Percentiles rank a stretch among this genome's conserved stretches.
These are phyloP conservation scores for Magnolia officinalis DNA, from an alignment of 164 flowering plant genomes.

Conservation along the genomic window DNA sequence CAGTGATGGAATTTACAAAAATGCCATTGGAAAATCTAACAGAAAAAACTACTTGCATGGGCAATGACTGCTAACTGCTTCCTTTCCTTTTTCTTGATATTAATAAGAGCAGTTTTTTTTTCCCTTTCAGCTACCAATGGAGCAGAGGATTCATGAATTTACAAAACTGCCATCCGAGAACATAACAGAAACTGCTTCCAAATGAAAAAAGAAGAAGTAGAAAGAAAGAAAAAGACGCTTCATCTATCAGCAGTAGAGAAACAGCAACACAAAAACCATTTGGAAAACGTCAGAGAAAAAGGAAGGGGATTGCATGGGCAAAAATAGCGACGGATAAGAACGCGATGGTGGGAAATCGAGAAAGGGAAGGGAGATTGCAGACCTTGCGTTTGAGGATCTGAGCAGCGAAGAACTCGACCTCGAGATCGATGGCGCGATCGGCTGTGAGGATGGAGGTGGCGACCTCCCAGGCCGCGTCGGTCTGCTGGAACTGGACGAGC, in stretches of 20 bases:
- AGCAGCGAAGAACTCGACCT: conserved; percentile 90
- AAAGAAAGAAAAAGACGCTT: not conserved
- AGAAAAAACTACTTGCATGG: not conserved
- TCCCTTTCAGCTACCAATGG: not conserved
- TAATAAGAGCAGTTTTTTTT: too few species aligned
- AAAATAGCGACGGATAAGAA: not conserved
- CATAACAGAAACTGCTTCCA: not conserved
- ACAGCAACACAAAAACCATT: not conserved
- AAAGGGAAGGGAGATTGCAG: not conserved
- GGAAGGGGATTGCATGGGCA: not conserved
- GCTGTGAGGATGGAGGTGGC: conserved; percentile 82
- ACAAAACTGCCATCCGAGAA: not conserved
- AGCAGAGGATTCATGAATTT: not conserved
- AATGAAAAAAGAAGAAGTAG: not conserved
- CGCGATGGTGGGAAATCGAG: not conserved
- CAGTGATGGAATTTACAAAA: not conserved
- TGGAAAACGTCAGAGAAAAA: not conserved
- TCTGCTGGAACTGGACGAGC: conserved; percentile 94
- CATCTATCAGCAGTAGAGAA: not conserved
- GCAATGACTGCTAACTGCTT: too few species aligned
- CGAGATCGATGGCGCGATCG: conserved; percentile 42
- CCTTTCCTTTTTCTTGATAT: too few species aligned
- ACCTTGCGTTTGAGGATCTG: conserved; percentile 96
- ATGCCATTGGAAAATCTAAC: not conserved
- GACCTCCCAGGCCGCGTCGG: conserved; percentile 85